Conservation (phyloP, 805 yeast genomes). For the Pichia rugopelliculosa region DNA sequence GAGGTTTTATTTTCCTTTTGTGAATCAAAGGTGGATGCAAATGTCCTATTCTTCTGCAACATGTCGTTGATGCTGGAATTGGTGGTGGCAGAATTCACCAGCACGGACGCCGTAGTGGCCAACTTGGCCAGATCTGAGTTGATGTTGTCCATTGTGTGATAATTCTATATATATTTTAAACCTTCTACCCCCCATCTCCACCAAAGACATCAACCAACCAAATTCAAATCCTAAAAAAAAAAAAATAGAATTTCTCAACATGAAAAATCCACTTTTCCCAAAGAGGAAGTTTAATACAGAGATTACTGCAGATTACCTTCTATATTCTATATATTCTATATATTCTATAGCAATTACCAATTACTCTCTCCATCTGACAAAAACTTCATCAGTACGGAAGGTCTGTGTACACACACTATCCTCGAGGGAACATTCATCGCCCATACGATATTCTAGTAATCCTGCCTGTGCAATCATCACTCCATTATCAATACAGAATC, state of each 20-base stretch:
- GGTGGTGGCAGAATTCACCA: conserved; percentile 30
- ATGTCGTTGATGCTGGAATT: conserved; percentile 9
- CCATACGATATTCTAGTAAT: conserved; percentile 74
- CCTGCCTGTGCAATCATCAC: conserved; percentile 99
- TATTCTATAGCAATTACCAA: background rate
- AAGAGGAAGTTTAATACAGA: too few species aligned
- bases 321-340: too few species aligned
- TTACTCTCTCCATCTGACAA: conserved; percentile 66
- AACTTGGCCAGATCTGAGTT: conserved; percentile 35
- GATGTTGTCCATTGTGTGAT: conserved; percentile 7
- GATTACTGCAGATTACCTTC: too few species aligned
- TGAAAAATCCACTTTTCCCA: background rate
- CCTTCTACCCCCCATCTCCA: too few species aligned
- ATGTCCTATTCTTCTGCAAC: conserved; percentile 4
- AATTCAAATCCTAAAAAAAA: background rate
- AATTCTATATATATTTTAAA: too few species aligned
- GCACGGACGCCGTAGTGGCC: conserved; percentile 49
- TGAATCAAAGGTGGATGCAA: conserved; percentile 5
- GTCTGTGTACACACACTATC: conserved; percentile 88
- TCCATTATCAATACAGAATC: conserved; percentile 96
- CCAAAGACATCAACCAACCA: background rate
- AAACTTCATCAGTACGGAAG: conserved; percentile 91
- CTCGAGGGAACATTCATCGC: conserved; percentile 49
- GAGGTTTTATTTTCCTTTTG: conserved; percentile 11
- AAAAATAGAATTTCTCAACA: background rate